Evolutionary conservation across 371 early-diverging fungal genomes (phyloP).

Genomic region (Mucor indicus): DNA sequence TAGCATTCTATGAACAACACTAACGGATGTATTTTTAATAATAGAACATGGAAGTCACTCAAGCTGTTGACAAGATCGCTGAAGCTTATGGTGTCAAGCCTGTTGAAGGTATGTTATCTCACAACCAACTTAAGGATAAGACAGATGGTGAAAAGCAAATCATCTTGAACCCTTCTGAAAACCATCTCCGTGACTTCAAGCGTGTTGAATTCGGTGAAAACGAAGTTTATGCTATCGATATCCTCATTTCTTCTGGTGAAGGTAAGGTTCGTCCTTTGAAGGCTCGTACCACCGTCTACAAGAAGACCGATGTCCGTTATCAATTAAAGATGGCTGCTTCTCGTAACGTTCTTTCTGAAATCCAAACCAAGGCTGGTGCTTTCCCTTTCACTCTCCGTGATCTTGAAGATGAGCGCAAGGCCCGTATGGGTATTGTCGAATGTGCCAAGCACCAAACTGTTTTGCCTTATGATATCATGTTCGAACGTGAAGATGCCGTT

Average conservation of each 20-base stretch:
- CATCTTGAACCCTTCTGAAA: conserved; percentile 86
- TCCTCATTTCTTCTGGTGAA: conserved; percentile 84
- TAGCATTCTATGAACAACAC: neutral
- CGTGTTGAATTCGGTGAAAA: conserved; percentile 77
- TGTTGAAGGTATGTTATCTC: conserved; percentile 88
- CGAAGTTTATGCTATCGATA: conserved; percentile 86
- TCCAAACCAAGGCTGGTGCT: conserved; percentile 76
- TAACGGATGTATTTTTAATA: no score
- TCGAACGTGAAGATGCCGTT: conserved; percentile 77
- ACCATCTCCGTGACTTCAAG: conserved; percentile 73
- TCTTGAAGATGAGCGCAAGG: conserved; percentile 83
- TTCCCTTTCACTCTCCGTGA: conserved; percentile 88
- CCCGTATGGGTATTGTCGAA: conserved; percentile 91
- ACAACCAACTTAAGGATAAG: conserved; percentile 83
- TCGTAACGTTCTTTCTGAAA: conserved; percentile 72
- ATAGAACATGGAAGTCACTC: conserved; percentile 75
- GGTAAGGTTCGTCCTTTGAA: conserved; percentile 78
- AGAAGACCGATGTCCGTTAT: conserved; percentile 83
- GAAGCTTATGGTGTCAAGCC: conserved; percentile 82
- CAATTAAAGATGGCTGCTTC: conserved; percentile 88
- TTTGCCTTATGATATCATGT: conserved; percentile 77
- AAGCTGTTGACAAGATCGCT: conserved; percentile 77
- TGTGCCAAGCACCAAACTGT: conserved; percentile 83
- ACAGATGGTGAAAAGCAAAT: conserved; percentile 90
- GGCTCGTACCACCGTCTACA: conserved; percentile 89